These are phyloP conservation scores for Nakataea oryzae DNA, from an alignment of 2,329 filamentous ascomycete genomes.

Conservation along the genomic window DNA sequence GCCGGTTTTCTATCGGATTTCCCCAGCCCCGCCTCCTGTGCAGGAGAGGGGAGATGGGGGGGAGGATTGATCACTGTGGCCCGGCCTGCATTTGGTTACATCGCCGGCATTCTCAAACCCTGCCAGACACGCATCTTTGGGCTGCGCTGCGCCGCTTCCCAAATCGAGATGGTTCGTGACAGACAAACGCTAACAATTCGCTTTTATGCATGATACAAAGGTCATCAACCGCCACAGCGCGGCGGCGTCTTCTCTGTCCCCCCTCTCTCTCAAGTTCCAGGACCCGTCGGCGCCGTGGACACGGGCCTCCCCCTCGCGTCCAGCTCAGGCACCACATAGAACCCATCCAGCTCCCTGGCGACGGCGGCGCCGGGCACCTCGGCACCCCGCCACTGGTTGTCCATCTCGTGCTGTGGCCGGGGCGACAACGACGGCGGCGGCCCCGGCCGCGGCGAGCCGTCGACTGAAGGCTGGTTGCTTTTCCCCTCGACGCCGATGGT, in stretches of 20 bases:
- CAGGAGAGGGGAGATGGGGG: too few relatives aligned
- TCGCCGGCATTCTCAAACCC: too few relatives aligned
- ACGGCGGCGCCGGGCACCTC: not conserved
- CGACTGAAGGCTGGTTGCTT: not conserved
- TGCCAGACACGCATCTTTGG: too few relatives aligned
- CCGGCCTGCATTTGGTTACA: too few relatives aligned
- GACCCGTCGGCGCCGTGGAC: too few relatives aligned
- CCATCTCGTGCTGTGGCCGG: conserved; percentile 1
- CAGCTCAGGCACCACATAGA: not conserved
- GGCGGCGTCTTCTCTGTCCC: too few relatives aligned
- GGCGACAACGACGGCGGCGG: not conserved
- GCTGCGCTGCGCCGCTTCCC: not conserved
- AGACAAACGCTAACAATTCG: not conserved
- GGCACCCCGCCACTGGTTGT: conserved; percentile 2
- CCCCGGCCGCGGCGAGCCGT: not conserved
- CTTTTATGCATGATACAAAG: not conserved
- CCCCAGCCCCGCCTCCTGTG: too few relatives aligned
- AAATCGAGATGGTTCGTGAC: not conserved
- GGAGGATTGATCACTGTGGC: too few relatives aligned
- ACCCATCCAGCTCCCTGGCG: not conserved
- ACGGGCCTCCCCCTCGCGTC: not conserved
- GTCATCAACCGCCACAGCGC: not conserved
- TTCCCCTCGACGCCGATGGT: not conserved
- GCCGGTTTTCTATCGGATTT: too few relatives aligned
- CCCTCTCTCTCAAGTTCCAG: not conserved